These are phyloP conservation scores for Starmerella powellii DNA, from an alignment of 805 yeast genomes.

Conservation along the genomic window DNA sequence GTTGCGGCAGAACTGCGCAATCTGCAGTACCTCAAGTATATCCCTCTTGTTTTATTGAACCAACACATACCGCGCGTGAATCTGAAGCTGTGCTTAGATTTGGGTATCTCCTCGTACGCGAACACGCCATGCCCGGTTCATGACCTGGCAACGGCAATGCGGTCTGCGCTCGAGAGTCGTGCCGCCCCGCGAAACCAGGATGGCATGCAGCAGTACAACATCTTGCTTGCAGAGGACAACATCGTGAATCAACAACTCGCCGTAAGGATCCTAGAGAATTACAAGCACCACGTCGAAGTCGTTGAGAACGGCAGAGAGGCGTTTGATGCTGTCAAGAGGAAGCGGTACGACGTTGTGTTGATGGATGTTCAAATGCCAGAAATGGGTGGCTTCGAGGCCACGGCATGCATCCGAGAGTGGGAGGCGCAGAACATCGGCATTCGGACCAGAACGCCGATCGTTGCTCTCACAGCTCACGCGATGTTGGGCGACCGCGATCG, in stretches of 20 bases:
- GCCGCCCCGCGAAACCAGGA: constrained; percentile 70
- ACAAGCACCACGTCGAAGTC: constrained; percentile 72
- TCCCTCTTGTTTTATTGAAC: constrained; percentile 68
- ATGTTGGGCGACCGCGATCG: constrained; percentile 87
- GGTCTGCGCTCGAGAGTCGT: constrained; percentile 75
- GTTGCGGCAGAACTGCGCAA: constrained; percentile 57
- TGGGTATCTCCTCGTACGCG: constrained; percentile 80
- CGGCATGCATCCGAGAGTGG: constrained; percentile 77
- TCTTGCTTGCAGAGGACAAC: constrained; percentile 76
- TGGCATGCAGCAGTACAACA: constrained; percentile 61
- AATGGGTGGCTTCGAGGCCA: constrained; percentile 91
- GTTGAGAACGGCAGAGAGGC: constrained; percentile 83
- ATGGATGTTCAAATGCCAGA: constrained; percentile 96
- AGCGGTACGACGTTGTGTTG: constrained; percentile 63
- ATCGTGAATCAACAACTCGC: constrained; percentile 80
- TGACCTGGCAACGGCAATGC: constrained; percentile 69
- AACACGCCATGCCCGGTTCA: constrained; percentile 75
- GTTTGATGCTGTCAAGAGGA: constrained; percentile 55
- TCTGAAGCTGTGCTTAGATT: constrained; percentile 69
- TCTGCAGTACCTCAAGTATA: constrained; percentile 67
- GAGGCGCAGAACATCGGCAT: constrained; percentile 66
- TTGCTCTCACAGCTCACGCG: constrained; percentile 86
- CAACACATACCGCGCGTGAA: constrained; percentile 66
- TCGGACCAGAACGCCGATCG: constrained; percentile 70
- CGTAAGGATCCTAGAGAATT: constrained; percentile 70